Evolutionary conservation across 202 grass and related monocot genomes (phyloP), one percentile per base, ranked within the genome.

Genomic region (Zoysia matrella): DNA sequence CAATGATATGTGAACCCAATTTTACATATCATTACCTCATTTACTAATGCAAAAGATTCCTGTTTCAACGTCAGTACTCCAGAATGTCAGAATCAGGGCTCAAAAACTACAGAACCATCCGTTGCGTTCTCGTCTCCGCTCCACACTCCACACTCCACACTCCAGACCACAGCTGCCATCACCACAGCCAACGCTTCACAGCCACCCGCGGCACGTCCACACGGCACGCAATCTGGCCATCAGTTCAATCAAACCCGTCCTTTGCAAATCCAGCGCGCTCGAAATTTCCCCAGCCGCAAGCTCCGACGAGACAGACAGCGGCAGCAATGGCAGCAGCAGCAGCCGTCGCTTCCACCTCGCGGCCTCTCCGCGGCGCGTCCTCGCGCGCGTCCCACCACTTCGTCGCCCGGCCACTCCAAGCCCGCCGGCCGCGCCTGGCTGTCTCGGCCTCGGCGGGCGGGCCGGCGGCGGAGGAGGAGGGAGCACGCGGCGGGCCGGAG

Each of bases 141-240:
- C 30, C 30, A 36, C 30, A 36, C 30, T 36, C 22, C 22, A 22
- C 22, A 22, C 22, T 22, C 30, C 30, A 36, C 30, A 36, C 30
- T 36, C 30, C 30, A 36, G 30, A 36, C 30, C 30, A 36, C 30
- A 36, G 30, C 30, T 36, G 30, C 30, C 30, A 36, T 36, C 30
- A 36, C 30, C 30, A 36, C 30, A 36, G 30, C 30, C 30, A 36
- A 36, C 30, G 30, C 30, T 36, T 36, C 30, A 36, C 1, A 36
- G 30, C 30, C 30, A 36, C 30, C 30, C 30, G 30, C 30, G 30
- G 56, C 54, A 57, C 15, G 7, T 58, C 85, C 78, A 55, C 85
- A 77, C 73, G 81, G 62, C 73, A 3, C 0, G 56, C 16, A 8
- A 88, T 91, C 89, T 77, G 70, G 0, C 89, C 85, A 78, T 87